Evolutionary conservation across 495 filamentous ascomycete species (phyloP), one percentile per base, ranked within the genome.

Genomic region (Xylaria intraflava): DNA sequence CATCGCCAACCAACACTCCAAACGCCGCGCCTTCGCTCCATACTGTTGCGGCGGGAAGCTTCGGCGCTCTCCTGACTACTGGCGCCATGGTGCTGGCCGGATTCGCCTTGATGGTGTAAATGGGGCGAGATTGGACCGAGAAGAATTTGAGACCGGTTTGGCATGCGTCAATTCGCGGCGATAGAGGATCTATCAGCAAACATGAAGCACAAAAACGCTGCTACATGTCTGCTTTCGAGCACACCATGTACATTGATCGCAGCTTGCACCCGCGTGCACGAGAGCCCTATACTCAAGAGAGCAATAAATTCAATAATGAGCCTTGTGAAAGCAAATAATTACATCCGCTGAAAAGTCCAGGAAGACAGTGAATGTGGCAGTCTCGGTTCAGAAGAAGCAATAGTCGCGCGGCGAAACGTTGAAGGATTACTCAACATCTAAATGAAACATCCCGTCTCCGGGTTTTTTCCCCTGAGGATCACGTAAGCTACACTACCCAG

Each of bases 61-160:
- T 63, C 27, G 46, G 62, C 27, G 45, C 59, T 43, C 2, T 62
- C 4, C n/a, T 65, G 23, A 46, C 57, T 33, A 50, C 51, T 20
- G 53, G 58, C 33, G 51, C 33, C 12, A 59, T 67, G 64, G 46
- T 59, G 11, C 39, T 65, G 24, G 49, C 49, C n/a, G 64, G 61
- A 24, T 51, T 54, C 20, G 53, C 57, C 9, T 30, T 66, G 27
- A 46, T 62, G 46, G 51, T 62, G 20, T 55, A 33, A 49, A 14
- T 39, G n/a, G 4, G 9, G 24, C 9, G 38, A 29, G 0, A 17
- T 6, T 23, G 17, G 16, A 1, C 12, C 1, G 11, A 5, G 14
- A 30, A 41, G 22, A 41, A 12, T 10, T 31, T 23, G 17, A 6
- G 10, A 22, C 16, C 5, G 7, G 17, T 19, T 10, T 17, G 39